Base-by-base conservation (phyloP, 805 yeast genomes). In the Ogataea ramenticola region DNA sequence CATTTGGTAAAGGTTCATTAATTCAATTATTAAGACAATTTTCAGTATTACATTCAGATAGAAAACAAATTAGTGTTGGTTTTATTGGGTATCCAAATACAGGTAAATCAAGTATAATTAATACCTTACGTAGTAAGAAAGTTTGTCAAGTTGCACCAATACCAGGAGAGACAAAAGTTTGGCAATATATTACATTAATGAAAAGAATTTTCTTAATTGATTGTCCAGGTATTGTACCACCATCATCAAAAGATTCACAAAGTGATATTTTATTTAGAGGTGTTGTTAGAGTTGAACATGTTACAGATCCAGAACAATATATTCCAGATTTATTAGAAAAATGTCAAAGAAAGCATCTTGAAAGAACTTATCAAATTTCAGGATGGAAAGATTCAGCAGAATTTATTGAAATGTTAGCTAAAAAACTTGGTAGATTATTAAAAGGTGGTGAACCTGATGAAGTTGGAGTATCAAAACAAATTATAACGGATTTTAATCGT, bases 361-460 rank as follows among this genome's bases (percentile, higher is more conserved):
- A 91, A 66, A 80, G 97, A 70, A 93, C 99, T 0, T 91, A 91
- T 64, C 97, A 90, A 64, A 77, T 91, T 43, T 79, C 84, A 46
- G 98, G 97, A 3, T 91, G 99, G 99, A 69, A 70, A 39, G 67
- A 75, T 51, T 63, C 87, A 20, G 70, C 82, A 21, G 96, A 89
- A 57, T 93, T 91, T 57, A 77, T 91, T 48, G 96, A 93, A 66
- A 70, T 87, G 58, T 71, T 91, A 52, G 98, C 98, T 1, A 80
- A 95, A 62, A 93, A 93, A 65, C 86, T 80, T 43, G 99, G 99
- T 49, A 79, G 96, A 64, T 73, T 91, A 53, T 67, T 93, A 53
- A 91, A 91, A 65, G 99, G 99, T 47, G 99, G 97, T 51, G 99
- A 93, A 67, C 96, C 98, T 1, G 98, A 91, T 64, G 97, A 91